Percentiles rank a stretch among this genome's conserved stretches.
Evolutionary conservation across 805 yeast genomes (phyloP).

Genomic region (Zygosaccharomyces gambellarensis): DNA sequence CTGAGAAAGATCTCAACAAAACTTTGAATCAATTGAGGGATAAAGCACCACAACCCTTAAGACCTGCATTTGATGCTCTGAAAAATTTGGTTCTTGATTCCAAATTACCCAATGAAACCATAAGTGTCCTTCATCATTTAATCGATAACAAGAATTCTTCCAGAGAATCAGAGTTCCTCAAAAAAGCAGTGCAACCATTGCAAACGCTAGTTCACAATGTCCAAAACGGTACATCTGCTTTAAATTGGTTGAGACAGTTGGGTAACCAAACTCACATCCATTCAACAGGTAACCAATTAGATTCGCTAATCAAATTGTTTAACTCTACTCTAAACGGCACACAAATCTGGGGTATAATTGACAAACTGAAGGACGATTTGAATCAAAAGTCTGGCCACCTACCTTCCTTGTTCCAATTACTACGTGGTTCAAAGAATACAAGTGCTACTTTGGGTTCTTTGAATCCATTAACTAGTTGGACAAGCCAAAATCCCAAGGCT

Average conservation of each 20-base stretch:
- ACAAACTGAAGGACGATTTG: conserved; percentile 15
- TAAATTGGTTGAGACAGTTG: conserved; percentile 20
- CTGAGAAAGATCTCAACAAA: conserved; percentile 10
- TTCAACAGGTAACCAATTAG: conserved; percentile 24
- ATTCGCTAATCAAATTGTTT: conserved; percentile 22
- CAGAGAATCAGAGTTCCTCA: conserved; percentile 19
- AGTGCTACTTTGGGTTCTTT: conserved; percentile 23
- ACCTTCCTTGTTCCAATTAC: conserved; percentile 22
- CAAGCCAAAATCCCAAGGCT: conserved; percentile 17
- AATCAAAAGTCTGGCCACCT: conserved; percentile 15
- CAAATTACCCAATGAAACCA: conserved; percentile 16
- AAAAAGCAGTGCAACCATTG: conserved; percentile 18
- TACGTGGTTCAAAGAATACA: conserved; percentile 25
- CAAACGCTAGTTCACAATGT: conserved; percentile 16
- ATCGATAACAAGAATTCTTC: conserved; percentile 21
- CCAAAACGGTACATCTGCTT: conserved; percentile 18
- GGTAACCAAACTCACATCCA: conserved; percentile 16
- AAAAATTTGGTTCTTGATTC: conserved; percentile 16
- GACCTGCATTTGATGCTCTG: conserved; percentile 19
- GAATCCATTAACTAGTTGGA: conserved; percentile 24
- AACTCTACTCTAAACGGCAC: conserved; percentile 22
- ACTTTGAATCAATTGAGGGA: conserved; percentile 14
- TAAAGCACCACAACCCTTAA: conserved; percentile 15
- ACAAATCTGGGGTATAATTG: conserved; percentile 19
- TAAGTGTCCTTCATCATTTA: conserved; percentile 17